Conservation (phyloP, 805 yeast species). For the Pichia occidentalis region DNA sequence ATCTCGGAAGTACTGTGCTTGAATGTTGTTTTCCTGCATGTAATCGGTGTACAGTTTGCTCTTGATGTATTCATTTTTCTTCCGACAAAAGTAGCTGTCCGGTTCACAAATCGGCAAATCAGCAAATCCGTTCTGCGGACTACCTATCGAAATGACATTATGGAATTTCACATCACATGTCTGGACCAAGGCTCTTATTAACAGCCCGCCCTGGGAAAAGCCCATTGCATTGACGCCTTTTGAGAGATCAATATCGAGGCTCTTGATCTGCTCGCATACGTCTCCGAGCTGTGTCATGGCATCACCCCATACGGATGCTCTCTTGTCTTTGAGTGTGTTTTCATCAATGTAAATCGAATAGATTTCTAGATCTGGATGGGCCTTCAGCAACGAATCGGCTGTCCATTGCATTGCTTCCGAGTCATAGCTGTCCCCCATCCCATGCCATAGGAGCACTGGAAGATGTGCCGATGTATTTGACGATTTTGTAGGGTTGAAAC, state of each 20-base stretch:
- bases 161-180: conserved; percentile 44
- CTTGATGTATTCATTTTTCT: conserved; percentile 47
- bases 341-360: conserved; percentile 48
- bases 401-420: conserved; percentile 51
- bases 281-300: conserved; percentile 45
- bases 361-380: conserved; percentile 44
- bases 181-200: conserved; percentile 61
- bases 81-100: conserved; percentile 43
- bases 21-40: conserved; percentile 51
- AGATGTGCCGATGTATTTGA: no score
- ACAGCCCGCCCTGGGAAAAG: conserved; percentile 80
- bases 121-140: conserved; percentile 72
- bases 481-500: no score
- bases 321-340: conserved; percentile 47
- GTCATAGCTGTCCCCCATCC: conserved; percentile 70
- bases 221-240: conserved; percentile 69
- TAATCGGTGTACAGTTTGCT: conserved; percentile 52
- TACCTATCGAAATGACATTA: conserved; percentile 65
- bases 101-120: conserved; percentile 58
- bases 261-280: conserved; percentile 50
- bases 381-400: conserved; percentile 34
- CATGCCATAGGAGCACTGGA: conserved; percentile 72
- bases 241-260: conserved; percentile 27
- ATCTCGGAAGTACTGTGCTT: conserved; percentile 76
- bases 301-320: conserved; percentile 52